phyloP scores from a whole-genome alignment of 805 yeast species.

The Maudiozyma pseudohumilis region DNA sequence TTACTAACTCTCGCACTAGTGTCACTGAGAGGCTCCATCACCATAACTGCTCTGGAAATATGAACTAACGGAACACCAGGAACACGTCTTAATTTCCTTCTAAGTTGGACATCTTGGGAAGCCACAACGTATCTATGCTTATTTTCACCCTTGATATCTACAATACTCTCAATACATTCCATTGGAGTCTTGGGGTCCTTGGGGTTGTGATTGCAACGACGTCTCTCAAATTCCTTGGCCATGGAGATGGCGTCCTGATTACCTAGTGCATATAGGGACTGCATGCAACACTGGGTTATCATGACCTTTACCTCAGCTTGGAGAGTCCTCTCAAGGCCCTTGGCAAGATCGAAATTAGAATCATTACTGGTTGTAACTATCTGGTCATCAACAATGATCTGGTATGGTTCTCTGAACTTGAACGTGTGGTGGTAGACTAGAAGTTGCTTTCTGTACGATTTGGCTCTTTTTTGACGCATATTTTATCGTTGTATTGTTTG shows the following conservation, averaged over 20 bases:
- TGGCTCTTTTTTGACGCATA: slow-evolving; percentile 96
- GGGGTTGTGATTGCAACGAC: slow-evolving; percentile 82
- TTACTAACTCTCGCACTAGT: slow-evolving; percentile 47
- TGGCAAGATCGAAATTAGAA: slow-evolving; percentile 67
- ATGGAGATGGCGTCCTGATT: slow-evolving; percentile 68
- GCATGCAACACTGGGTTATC: slow-evolving; percentile 95
- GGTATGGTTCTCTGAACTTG: slow-evolving; percentile 90
- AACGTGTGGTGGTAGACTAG: slow-evolving; percentile 74
- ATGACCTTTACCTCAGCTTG: slow-evolving; percentile 81
- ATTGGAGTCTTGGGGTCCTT: slow-evolving; percentile 50
- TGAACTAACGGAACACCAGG: slow-evolving; percentile 89
- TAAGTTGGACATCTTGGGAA: slow-evolving; percentile 61
- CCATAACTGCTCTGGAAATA: slow-evolving; percentile 85
- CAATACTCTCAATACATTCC: slow-evolving; percentile 69
- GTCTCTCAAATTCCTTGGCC: slow-evolving; percentile 79
- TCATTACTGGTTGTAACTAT: slow-evolving; percentile 55
- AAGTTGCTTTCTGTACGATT: slow-evolving; percentile 88
- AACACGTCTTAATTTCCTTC: slow-evolving; percentile 57
- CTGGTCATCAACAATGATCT: slow-evolving; percentile 77
- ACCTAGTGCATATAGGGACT: slow-evolving; percentile 61
- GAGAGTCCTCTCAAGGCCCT: slow-evolving; percentile 67
- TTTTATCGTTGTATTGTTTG: slow-evolving; percentile 16
- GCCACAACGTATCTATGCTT: slow-evolving; percentile 89
- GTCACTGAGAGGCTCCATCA: slow-evolving; percentile 85
- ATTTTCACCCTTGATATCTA: slow-evolving; percentile 62